phyloP scores from a whole-genome alignment of 345 rosid genomes.

The Orychophragmus violaceus region DNA sequence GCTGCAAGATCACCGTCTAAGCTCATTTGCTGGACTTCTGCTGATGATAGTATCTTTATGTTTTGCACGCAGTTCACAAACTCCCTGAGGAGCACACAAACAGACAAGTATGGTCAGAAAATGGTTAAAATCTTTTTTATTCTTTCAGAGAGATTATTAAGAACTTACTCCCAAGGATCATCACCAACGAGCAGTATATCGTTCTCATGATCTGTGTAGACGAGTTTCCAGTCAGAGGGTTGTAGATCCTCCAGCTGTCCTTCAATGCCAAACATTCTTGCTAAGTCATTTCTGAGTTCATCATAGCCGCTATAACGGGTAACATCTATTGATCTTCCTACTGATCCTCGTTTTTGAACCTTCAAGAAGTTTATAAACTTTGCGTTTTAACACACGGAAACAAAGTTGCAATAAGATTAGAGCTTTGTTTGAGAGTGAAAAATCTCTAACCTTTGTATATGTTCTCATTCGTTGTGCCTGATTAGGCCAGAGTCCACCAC shows the following conservation, averaged over 20 bases:
- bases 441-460: slow-evolving; percentile 68
- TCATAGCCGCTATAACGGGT: slow-evolving; percentile 76
- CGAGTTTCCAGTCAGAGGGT: slow-evolving; percentile 88
- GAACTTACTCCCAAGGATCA: slow-evolving; percentile 97
- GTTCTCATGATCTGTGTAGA: slow-evolving; percentile 86
- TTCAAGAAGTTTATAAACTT: slow-evolving; percentile 24
- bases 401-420: neutral
- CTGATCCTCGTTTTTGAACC: slow-evolving; percentile 98
- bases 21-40: slow-evolving; percentile 92
- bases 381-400: neutral
- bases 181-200: slow-evolving; percentile 95
- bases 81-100: slow-evolving; percentile 21
- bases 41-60: slow-evolving; percentile 84
- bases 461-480: slow-evolving; percentile 90
- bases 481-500: slow-evolving; percentile 71
- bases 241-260: slow-evolving; percentile 92
- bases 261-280: slow-evolving; percentile 93
- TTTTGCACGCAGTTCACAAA: slow-evolving; percentile 76
- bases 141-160: neutral
- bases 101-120: neutral
- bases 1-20: slow-evolving; percentile 80
- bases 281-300: slow-evolving; percentile 78
- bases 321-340: slow-evolving; percentile 92
- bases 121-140: neutral
- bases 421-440: neutral